Evolutionary conservation across 2,329 filamentous ascomycete species (phyloP).

Genomic region (Botrytis cinerea): DNA sequence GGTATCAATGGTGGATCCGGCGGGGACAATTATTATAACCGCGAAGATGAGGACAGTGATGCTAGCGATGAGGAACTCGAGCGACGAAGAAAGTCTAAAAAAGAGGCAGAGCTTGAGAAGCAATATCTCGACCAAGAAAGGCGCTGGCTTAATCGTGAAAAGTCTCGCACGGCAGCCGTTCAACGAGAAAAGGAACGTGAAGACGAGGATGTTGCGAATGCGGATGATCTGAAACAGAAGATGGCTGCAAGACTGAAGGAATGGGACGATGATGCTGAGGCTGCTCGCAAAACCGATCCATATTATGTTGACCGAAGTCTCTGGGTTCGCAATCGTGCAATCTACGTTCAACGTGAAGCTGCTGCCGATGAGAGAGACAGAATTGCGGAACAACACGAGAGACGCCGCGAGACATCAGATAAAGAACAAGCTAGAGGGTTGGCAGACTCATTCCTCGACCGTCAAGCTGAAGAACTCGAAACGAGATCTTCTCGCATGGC

Average conservation of each 20-base stretch:
- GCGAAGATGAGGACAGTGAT: conserved; percentile 83
- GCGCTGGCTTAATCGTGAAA: conserved; percentile 88
- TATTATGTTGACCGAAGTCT: conserved; percentile 86
- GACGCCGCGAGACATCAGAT: conserved; percentile 66
- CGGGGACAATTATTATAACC: conserved; percentile 53
- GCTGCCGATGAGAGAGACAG: conserved; percentile 82
- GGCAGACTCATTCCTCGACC: conserved; percentile 88
- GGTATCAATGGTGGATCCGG: conserved; percentile 59
- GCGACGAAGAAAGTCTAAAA: conserved; percentile 67
- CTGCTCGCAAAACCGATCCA: conserved; percentile 67
- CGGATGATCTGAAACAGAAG: conserved; percentile 63
- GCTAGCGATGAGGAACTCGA: conserved; percentile 87
- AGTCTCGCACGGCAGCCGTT: conserved; percentile 77
- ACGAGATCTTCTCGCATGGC: conserved; percentile 46
- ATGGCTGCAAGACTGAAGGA: conserved; percentile 71
- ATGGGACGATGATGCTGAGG: conserved; percentile 92
- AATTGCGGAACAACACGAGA: conserved; percentile 73
- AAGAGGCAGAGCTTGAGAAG: conserved; percentile 75
- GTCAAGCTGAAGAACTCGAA: conserved; percentile 76
- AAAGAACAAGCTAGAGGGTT: conserved; percentile 78
- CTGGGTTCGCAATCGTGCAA: conserved; percentile 80
- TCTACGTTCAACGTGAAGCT: conserved; percentile 72
- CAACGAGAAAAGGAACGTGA: conserved; percentile 83
- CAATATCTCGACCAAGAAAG: conserved; percentile 82
- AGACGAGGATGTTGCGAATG: conserved; percentile 68